Percentiles rank a stretch among this genome's conserved stretches.
phyloP scores from a whole-genome alignment of 306 rosid species.

The Trifolium pratense region DNA sequence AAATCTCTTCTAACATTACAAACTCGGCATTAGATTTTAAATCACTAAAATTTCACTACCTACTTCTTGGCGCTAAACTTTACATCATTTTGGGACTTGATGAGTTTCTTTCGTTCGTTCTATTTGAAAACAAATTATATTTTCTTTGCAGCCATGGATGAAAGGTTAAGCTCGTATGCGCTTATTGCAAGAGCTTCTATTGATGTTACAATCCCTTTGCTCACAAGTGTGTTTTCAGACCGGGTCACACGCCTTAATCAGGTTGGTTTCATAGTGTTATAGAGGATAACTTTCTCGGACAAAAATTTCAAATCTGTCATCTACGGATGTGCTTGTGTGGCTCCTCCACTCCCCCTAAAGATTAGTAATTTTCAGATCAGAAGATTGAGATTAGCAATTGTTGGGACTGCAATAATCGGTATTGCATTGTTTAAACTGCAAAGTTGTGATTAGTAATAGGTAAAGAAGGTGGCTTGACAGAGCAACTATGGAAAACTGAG shows the following conservation, averaged over 20 bases:
- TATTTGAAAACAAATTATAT: constrained; percentile 16
- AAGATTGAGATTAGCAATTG: constrained; percentile 8
- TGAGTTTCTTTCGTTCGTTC: constrained; percentile 31
- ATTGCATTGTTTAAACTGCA: constrained; percentile 2
- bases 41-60: not conserved
- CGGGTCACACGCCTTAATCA: constrained; percentile 71
- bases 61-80: not conserved
- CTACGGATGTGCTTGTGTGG: constrained; percentile 13
- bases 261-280: constrained; percentile 55
- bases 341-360: not conserved
- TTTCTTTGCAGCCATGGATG: constrained; percentile 90
- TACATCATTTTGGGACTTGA: constrained; percentile 13
- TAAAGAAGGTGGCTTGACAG: not conserved
- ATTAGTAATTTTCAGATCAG: constrained; percentile 13
- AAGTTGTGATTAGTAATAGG: constrained; percentile 1
- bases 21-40: not conserved
- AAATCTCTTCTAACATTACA: constrained; percentile 5
- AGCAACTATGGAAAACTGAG: constrained; percentile 12
- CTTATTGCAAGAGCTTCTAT: constrained; percentile 88
- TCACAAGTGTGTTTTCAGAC: constrained; percentile 66
- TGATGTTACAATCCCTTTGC: constrained; percentile 81
- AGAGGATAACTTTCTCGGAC: constrained; percentile 13
- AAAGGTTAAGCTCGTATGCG: constrained; percentile 90
- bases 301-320: constrained; percentile 18
- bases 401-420: constrained; percentile 14